These are phyloP conservation scores for Penicillium corylophilum DNA, from an alignment of 2,329 filamentous ascomycete species.

Conservation along the genomic window DNA sequence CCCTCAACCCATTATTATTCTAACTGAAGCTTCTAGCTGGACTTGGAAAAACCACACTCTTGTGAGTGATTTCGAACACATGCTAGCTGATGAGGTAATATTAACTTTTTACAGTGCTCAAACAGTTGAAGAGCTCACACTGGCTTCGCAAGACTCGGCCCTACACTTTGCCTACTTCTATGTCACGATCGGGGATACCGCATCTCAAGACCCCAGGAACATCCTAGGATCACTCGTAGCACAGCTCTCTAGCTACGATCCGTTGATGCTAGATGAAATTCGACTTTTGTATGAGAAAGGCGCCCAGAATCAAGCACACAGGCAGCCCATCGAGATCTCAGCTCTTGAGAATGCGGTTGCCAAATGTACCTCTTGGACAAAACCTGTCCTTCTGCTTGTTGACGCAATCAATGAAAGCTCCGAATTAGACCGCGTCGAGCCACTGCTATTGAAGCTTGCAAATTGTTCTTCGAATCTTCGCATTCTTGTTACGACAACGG, in stretches of 20 bases:
- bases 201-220: slow-evolving; percentile 14
- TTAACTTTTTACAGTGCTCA: slow-evolving; percentile 16
- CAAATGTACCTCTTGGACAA: slow-evolving; percentile 3
- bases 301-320: slow-evolving; percentile 12
- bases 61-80: slow-evolving; percentile 7
- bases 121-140: slow-evolving; percentile 12
- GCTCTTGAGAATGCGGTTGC: slow-evolving; percentile 18
- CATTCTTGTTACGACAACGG: slow-evolving; percentile 18
- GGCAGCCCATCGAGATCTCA: slow-evolving; percentile 11
- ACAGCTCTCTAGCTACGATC: slow-evolving; percentile 11
- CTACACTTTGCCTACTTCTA: slow-evolving; percentile 20
- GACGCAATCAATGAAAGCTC: slow-evolving; percentile 23
- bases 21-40: slow-evolving; percentile 11
- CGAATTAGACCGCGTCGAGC: slow-evolving; percentile 10
- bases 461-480: slow-evolving; percentile 10
- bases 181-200: slow-evolving; percentile 17
- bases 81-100: not conserved
- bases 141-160: slow-evolving; percentile 4
- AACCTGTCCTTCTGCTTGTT: slow-evolving; percentile 11
- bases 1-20: not conserved
- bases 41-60: slow-evolving; percentile 21
- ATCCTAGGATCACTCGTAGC: slow-evolving; percentile 19
- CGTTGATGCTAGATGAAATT: slow-evolving; percentile 13
- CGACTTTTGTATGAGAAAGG: slow-evolving; percentile 10
- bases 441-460: slow-evolving; percentile 12